phyloP scores from a whole-genome alignment of 305 asterid species.

The Fraxinus platypoda region DNA sequence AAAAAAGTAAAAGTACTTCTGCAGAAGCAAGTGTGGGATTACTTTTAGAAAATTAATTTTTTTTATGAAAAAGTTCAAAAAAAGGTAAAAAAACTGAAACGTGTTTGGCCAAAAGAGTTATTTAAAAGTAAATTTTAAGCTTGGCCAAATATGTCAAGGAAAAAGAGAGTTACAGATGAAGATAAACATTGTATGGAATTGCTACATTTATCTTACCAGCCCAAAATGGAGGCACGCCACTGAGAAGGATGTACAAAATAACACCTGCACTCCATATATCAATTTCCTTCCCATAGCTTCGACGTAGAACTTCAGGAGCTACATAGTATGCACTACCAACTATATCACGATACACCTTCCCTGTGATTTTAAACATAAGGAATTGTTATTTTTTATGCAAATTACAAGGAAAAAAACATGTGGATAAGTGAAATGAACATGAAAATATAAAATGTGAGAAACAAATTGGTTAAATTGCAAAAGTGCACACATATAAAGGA shows the following conservation, averaged over 20 bases:
- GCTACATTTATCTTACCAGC: conserved; percentile 45
- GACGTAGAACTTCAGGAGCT: conserved; percentile 65
- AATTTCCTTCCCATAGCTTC: conserved; percentile 64
- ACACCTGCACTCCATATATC: conserved; percentile 82
- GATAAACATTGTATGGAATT: neutral
- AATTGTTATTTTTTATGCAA: conserved; percentile 4
- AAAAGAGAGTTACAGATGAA: neutral
- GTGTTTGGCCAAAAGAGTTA: neutral
- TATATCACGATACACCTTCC: conserved; percentile 61
- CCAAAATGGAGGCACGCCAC: conserved; percentile 84
- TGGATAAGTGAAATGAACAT: neutral
- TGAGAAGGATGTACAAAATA: conserved; percentile 62
- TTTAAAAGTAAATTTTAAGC: neutral
- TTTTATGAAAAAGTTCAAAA: neutral
- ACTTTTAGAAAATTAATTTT: neutral
- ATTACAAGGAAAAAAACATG: neutral
- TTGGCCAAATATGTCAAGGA: neutral
- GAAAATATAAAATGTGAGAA: neutral
- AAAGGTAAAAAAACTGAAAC: neutral
- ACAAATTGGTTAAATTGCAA: neutral
- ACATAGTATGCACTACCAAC: conserved; percentile 78
- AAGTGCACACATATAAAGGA: neutral
- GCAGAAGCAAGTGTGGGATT: neutral
- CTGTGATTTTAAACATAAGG: conserved; percentile 33
- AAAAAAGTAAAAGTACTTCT: neutral